These are phyloP conservation scores for Penicillium capsulatum DNA, from an alignment of 2,329 filamentous ascomycete genomes.

Conservation along the genomic window DNA sequence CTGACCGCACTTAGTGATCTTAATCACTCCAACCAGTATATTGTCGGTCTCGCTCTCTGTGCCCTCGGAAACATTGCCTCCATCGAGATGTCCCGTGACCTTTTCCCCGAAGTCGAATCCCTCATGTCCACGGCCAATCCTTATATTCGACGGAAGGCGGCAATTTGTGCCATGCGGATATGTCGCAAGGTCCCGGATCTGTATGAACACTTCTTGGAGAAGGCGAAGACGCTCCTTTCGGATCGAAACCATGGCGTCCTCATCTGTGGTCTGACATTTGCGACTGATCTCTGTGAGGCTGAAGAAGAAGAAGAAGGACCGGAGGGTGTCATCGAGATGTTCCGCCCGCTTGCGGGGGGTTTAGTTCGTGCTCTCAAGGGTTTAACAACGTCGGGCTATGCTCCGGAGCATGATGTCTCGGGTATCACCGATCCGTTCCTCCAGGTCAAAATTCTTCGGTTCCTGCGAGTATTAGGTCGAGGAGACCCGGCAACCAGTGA, in stretches of 20 bases:
- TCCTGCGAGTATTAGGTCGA: constrained; percentile 79
- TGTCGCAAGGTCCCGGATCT: constrained; percentile 96
- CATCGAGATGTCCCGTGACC: constrained; percentile 94
- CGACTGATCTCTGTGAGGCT: constrained; percentile 87
- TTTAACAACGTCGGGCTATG: constrained; percentile 90
- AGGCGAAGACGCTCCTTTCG: constrained; percentile 78
- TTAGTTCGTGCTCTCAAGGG: constrained; percentile 89
- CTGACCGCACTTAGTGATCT: constrained; percentile 66
- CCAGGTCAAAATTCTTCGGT: constrained; percentile 88
- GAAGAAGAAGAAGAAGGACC: constrained; percentile 91
- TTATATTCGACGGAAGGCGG: constrained; percentile 96
- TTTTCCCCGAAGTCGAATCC: constrained; percentile 93
- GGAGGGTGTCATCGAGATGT: constrained; percentile 83
- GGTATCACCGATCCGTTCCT: constrained; percentile 97
- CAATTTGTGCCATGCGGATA: constrained; percentile 98
- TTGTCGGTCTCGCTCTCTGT: constrained; percentile 92
- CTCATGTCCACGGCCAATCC: constrained; percentile 90
- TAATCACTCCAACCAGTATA: constrained; percentile 96
- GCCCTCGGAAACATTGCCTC: constrained; percentile 97
- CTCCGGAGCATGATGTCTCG: constrained; percentile 95
- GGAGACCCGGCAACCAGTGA: constrained; percentile 87
- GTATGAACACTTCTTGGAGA: constrained; percentile 95
- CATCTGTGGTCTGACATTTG: constrained; percentile 84
- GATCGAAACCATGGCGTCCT: constrained; percentile 96
- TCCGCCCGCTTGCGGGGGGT: constrained; percentile 76